Conservation (phyloP, 352 stramenopile species). For the Phytopythium chamaehyphon region DNA sequence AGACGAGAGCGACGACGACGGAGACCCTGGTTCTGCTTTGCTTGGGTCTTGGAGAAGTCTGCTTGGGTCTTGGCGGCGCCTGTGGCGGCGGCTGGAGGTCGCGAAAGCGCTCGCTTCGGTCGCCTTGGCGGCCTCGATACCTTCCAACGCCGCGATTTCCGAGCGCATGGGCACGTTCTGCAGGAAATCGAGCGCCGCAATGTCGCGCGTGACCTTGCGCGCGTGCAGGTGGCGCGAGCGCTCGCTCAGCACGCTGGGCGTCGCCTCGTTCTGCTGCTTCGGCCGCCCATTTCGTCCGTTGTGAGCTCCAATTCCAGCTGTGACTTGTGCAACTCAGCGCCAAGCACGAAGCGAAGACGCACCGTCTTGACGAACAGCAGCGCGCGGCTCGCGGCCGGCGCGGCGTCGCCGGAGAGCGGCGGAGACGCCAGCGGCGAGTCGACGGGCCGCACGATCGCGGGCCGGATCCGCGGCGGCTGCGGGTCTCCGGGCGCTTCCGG, state of each 20-base stretch:
- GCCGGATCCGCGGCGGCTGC: background rate
- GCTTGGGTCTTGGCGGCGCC: background rate
- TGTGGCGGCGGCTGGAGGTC: background rate
- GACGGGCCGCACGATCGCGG: constrained; percentile 1
- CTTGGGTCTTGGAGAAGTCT: no score
- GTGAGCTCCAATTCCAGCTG: no score
- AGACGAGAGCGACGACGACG: background rate
- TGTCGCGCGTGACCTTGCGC: constrained; percentile 81
- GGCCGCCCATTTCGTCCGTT: no score
- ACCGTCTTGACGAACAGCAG: constrained; percentile 37
- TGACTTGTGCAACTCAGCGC: no score
- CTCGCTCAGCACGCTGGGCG: constrained; percentile 47
- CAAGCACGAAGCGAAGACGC: constrained; percentile 1
- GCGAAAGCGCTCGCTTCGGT: background rate
- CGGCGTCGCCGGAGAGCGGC: background rate
- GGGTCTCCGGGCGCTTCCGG: no score
- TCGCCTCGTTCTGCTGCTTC: constrained; percentile 27
- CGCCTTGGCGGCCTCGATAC: constrained; percentile 1
- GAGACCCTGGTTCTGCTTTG: background rate
- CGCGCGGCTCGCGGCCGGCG: background rate
- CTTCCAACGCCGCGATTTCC: constrained; percentile 22
- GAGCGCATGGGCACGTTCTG: constrained; percentile 85
- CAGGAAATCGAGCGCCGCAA: constrained; percentile 85
- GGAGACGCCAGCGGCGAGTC: background rate
- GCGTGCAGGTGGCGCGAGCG: constrained; percentile 48